Percentiles rank a stretch among this genome's conserved stretches.
Conservation (phyloP, 257 asterid species). For the Solanum sparsipilum region DNA sequence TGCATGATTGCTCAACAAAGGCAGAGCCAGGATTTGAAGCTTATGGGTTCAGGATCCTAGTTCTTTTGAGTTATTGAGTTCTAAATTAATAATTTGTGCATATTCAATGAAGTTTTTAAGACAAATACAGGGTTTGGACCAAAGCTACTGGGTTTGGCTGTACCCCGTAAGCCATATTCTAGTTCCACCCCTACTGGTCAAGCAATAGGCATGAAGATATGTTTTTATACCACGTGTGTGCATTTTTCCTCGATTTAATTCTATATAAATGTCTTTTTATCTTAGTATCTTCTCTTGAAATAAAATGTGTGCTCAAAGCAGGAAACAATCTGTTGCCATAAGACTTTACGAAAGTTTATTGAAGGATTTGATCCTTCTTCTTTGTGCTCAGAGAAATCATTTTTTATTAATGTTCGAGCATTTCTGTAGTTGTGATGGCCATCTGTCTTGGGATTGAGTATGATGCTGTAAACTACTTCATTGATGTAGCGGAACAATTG, state of each 20-base stretch:
- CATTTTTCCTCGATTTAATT: neutral
- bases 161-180: neutral
- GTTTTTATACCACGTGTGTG: neutral
- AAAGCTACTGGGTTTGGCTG: neutral
- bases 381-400: neutral
- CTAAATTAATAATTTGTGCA: neutral
- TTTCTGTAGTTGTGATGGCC: neutral
- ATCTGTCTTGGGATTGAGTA: neutral
- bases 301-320: neutral
- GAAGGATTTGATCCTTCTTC: neutral
- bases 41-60: neutral
- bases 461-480: neutral
- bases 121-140: neutral
- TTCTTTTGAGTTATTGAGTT: neutral
- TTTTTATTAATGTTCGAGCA: neutral
- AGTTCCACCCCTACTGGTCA: neutral
- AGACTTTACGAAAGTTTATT: neutral
- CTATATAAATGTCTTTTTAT: neutral
- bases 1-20: neutral
- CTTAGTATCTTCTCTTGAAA: neutral
- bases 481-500: neutral
- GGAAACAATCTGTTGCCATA: neutral
- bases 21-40: neutral
- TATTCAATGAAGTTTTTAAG: neutral
- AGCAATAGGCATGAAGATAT: neutral